Conservation (phyloP, 148 eudicot genomes). For the Rhododendron kiyosumense region DNA sequence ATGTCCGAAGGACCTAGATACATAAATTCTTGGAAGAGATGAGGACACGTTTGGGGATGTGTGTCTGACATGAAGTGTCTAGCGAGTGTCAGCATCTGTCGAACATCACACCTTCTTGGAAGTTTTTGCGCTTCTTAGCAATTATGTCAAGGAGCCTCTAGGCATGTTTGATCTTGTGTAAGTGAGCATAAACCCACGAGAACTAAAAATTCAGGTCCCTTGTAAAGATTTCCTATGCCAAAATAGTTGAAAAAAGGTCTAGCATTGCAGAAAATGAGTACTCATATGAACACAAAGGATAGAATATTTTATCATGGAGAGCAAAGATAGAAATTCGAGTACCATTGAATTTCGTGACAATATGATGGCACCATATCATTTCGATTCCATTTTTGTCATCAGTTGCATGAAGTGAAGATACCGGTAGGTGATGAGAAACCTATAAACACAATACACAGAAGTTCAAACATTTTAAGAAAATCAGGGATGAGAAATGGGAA, state of each 20-base stretch:
- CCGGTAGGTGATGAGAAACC: constrained; percentile 94
- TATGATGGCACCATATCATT: constrained; percentile 61
- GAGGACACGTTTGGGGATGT: not conserved
- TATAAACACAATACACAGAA: constrained; percentile 17
- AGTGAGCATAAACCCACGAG: not conserved
- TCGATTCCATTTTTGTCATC: constrained; percentile 46
- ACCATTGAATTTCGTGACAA: constrained; percentile 64
- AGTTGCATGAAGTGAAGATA: constrained; percentile 71
- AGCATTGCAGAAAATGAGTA: not conserved
- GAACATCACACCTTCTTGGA: not conserved
- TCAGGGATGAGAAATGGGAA: not conserved
- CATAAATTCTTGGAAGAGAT: not conserved
- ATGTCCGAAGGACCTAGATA: not conserved
- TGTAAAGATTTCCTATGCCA: not conserved
- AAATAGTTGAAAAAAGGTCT: not conserved
- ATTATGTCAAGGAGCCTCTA: not conserved
- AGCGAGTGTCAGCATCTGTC: not conserved
- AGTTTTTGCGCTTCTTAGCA: not conserved
- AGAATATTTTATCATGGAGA: not conserved
- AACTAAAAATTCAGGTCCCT: not conserved
- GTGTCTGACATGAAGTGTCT: not conserved
- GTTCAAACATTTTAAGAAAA: not conserved
- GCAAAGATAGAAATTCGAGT: not conserved
- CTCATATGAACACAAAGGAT: not conserved
- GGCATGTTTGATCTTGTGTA: not conserved